Evolutionary conservation across 2,329 filamentous ascomycete species (phyloP), one percentile per base, ranked within the genome.

Genomic region (Alternaria viburni): DNA sequence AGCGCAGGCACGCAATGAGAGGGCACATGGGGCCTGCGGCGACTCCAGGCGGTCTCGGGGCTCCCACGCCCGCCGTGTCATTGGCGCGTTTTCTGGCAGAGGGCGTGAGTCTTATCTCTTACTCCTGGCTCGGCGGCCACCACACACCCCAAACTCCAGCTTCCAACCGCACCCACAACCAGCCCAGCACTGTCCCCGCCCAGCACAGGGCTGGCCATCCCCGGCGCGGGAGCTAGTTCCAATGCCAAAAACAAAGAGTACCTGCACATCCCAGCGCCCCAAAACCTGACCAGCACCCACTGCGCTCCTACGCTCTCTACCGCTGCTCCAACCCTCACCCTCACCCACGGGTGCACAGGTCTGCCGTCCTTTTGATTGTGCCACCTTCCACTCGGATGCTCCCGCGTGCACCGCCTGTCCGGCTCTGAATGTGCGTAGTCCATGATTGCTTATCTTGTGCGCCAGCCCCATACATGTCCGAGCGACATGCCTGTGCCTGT

Each of bases 191-290:
- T 49, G 49, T 65, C 63, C 66, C 65, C 65, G 64, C 59, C 49
- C 57, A 72, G 72, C 66, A 67, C 70, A 71, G 68, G 70, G 65
- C 68, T 73, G 69, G 54, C 70, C 70, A 63, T 67, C 68, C 72
- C 74, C 69, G 68, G 75, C 74, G 73, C 76, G 73, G 74, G 69
- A 74, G 74, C 76, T 78, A 77, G 71, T 61, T 68, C 49, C 63
- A 62, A 68, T 63, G 66, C 69, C 71, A 68, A 77, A 75, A 74
- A 73, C 66, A 70, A 73, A 69, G 67, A 76, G 70, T 73, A 69
- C 74, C 74, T 77, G 74, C 72, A 72, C 73, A 71, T 71, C 57
- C 69, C 63, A 69, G 71, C 59, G 63, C 62, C 62, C 62, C 62
- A 68, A 61, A 64, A 65, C 52, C 61, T 64, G 56, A 44, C 32